Percentiles rank a stretch among this genome's conserved stretches.
Conservation (phyloP, 257 asterid genomes). For the Henckelia pumila region DNA sequence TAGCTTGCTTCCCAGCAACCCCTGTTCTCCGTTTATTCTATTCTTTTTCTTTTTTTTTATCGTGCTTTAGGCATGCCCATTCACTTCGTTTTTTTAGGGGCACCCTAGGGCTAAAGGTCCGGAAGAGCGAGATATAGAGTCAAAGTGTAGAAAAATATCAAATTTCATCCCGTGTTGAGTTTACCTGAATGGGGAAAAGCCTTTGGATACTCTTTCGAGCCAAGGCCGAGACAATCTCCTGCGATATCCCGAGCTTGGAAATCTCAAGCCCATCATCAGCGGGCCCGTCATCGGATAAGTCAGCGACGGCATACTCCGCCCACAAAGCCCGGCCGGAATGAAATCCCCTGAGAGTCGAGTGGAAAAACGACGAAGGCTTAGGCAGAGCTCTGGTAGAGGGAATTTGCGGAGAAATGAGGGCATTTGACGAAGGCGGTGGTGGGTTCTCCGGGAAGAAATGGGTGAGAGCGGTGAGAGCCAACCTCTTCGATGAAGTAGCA, state of each 20-base stretch:
- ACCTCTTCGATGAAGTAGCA: conserved; percentile 32
- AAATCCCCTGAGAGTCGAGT: conserved; percentile 35
- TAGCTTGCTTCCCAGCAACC: background rate
- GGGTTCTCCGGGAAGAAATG: conserved; percentile 38
- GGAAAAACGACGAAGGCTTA: conserved; percentile 14
- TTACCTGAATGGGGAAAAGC: conserved; percentile 97
- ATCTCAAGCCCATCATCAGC: conserved; percentile 86
- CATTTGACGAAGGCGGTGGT: conserved; percentile 22
- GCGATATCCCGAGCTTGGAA: conserved; percentile 71
- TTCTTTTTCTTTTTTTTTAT: background rate
- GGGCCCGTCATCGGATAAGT: conserved; percentile 44
- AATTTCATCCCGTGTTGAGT: background rate
- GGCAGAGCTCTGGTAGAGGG: conserved; percentile 17
- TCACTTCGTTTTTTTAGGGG: background rate
- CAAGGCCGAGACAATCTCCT: conserved; percentile 61
- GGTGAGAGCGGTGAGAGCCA: conserved; percentile 42
- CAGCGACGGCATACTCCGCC: conserved; percentile 61
- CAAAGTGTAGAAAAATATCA: too few relatives aligned
- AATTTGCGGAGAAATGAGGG: conserved; percentile 12
- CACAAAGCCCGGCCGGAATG: conserved; percentile 43
- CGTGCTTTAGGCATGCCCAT: background rate
- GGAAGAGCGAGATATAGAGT: background rate
- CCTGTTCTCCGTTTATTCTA: background rate
- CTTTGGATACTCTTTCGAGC: conserved; percentile 60
- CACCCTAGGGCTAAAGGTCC: background rate